These are phyloP conservation scores for Auricularia heimuer DNA, from an alignment of 768 basidiomycete genomes.

Conservation along the genomic window DNA sequence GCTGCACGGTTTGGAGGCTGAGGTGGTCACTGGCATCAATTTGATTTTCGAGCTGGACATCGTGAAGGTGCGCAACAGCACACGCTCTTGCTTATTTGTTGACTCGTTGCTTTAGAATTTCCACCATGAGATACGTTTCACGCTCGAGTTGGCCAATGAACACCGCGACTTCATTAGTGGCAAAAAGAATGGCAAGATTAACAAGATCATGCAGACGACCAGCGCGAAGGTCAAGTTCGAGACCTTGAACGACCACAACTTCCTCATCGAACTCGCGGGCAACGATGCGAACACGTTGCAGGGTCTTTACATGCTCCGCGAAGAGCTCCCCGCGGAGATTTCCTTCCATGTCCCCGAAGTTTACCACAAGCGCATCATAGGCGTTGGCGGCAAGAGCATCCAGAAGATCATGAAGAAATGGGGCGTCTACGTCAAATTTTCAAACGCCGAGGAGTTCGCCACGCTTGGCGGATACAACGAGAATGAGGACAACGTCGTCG, in stretches of 20 bases:
- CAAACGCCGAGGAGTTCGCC: conserved; percentile 95
- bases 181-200: conserved; percentile 99
- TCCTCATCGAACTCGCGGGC: conserved; percentile 85
- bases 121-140: conserved; percentile 96
- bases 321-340: conserved; percentile 96
- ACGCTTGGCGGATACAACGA: conserved; percentile 90
- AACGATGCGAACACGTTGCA: conserved; percentile 77
- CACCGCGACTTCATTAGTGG: conserved; percentile 98
- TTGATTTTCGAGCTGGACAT: conserved; percentile 88
- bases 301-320: conserved; percentile 82
- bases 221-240: conserved; percentile 99
- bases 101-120: conserved; percentile 48
- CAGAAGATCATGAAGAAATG: conserved; percentile 99
- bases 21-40: conserved; percentile 75
- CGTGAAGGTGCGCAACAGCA: conserved; percentile 55
- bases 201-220: conserved; percentile 98
- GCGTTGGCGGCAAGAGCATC: conserved; percentile 94
- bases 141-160: conserved; percentile 95
- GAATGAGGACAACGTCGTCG: conserved; percentile 97
- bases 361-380: conserved; percentile 98
- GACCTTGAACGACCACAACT: conserved; percentile 93
- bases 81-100: neutral
- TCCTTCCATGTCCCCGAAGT: conserved; percentile 98
- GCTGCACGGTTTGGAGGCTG: conserved; percentile 86
- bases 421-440: conserved; percentile 99